Conservation (phyloP, 768 basidiomycete species). For the Kwoniella dendrophila region DNA sequence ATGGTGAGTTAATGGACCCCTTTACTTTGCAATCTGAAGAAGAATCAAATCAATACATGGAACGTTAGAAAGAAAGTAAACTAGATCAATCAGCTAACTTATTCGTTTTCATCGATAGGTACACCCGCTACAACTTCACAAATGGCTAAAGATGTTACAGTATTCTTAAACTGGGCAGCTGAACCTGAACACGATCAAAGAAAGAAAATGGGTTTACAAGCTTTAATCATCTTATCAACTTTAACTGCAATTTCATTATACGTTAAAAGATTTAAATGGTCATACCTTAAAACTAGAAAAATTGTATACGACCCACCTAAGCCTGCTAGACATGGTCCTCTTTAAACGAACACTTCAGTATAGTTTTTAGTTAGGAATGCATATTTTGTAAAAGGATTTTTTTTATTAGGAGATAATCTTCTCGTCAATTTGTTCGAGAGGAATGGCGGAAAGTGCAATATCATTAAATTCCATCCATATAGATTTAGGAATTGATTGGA, state of each 20-base stretch:
- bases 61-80: too few species aligned
- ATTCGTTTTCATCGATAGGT: slow-evolving; percentile 58
- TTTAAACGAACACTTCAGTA: slow-evolving; percentile 1
- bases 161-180: slow-evolving; percentile 94
- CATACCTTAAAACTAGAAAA: slow-evolving; percentile 87
- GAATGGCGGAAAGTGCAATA: too few species aligned
- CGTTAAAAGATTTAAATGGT: slow-evolving; percentile 96
- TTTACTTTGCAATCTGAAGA: too few species aligned
- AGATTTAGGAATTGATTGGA: not conserved
- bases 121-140: slow-evolving; percentile 96
- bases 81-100: not conserved
- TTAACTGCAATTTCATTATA: slow-evolving; percentile 79
- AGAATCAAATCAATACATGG: too few species aligned
- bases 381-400: not conserved
- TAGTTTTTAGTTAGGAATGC: not conserved
- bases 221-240: slow-evolving; percentile 86
- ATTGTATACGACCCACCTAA: slow-evolving; percentile 60
- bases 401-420: not conserved
- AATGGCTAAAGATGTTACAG: slow-evolving; percentile 98
- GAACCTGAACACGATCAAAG: slow-evolving; percentile 98
- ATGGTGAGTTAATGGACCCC: slow-evolving; percentile 63
- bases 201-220: slow-evolving; percentile 88
- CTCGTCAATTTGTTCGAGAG: not conserved
- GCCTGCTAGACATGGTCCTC: slow-evolving; percentile 27
- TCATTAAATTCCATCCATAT: too few species aligned